Evolutionary conservation across 2,329 filamentous ascomycete genomes (phyloP), one percentile per base, ranked within the genome.

Genomic region (Aspergillus sp.): DNA sequence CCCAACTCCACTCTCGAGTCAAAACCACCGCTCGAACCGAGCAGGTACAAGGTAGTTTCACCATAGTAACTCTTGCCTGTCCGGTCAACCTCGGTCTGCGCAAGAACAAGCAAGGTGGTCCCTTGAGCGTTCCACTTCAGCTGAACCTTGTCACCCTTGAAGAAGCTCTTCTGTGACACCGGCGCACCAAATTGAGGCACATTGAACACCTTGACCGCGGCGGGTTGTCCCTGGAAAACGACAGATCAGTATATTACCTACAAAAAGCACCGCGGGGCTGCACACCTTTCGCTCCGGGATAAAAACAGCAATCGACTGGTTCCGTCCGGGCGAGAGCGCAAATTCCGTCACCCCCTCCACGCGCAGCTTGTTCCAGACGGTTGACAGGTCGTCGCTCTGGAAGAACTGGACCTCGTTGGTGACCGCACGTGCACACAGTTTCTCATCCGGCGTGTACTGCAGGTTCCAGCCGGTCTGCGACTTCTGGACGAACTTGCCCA

Each of bases 21-120:
- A 61, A 97, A 94, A 42, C 84, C 82, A 52, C 90, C 91, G 62
- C 86, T 94, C 53, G 89, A 86, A 68, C 88, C 95, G 53, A 98
- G 79, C 57, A 98, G 79, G 72, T 97, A 97, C 64, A 98, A 82
- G 54, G 88, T 97, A 7, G 93, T 97, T 74, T 98, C 93, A 64
- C 93, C 93, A 60, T 98, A 98, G 74, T 98, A 98, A 72, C 88
- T 96, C 81, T 97, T 97, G 71, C 94, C 94, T 48, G 89, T 89
- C 74, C 93, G 94, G 72, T 98, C 93, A 45, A 97, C 93, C 53
- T 98, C 93, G 30, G 93, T 98, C 74, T 97, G 90, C 47, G 93
- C 91, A 61, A 98, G 80, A 56, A 97, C 91, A 62, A 98, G 86
- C 64, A 97, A 71, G 65, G 85, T 91, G 34, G 90, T 95, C 45